Base-by-base conservation (phyloP, 2,329 filamentous ascomycete species). In the Apiospora hydei region DNA sequence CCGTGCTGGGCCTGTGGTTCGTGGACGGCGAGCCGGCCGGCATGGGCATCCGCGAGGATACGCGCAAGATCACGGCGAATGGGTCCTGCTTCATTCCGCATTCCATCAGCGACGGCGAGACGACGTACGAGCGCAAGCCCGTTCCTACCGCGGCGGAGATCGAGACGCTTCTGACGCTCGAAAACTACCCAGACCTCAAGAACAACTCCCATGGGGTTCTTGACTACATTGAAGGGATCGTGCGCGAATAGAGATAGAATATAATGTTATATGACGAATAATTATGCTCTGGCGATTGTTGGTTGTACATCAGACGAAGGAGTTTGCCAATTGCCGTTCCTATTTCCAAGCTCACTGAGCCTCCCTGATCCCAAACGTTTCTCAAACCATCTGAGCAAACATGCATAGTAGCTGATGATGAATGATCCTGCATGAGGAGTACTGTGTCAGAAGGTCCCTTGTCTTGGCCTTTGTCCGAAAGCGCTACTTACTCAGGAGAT, bases 41-140 rank as follows among this genome's bases (percentile, higher is more conserved):
- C 1, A 68, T 72, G 71, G 71, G 71, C 14, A 72, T 72, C 26
- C 71, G 71, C 38, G 71, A 72, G 41, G 71, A 71, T 38, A 38
- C 67, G 44, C 38, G n/a, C 41, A 43, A 24, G 43, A 67, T 71
- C 38, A 61, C 41, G 24, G 47, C 61, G 26, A 71, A 71, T 44
- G 64, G 24, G 7, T 68, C 61, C 0, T 26, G 44, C 5, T 68
- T 68, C 61, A 34, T 71, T 34, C 70, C 44, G 26, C 61, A 71
- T 24, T 67, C 70, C 1, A 71, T 71, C 64, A 49, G 43, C 41
- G 70, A 71, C n/a, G 70, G n/a, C 7, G 61, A 46, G 13, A 8
- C 57, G 26, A 71, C 41, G 3, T 71, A 71, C 34, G 70, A 53
- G 46, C 61, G 70, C 18, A 44, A 68, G 64, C 43, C 57, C 24